Percentiles rank a stretch among this genome's conserved stretches.
phyloP scores from a whole-genome alignment of 2,329 filamentous ascomycete genomes.

The Trichophyton schoenleinii region DNA sequence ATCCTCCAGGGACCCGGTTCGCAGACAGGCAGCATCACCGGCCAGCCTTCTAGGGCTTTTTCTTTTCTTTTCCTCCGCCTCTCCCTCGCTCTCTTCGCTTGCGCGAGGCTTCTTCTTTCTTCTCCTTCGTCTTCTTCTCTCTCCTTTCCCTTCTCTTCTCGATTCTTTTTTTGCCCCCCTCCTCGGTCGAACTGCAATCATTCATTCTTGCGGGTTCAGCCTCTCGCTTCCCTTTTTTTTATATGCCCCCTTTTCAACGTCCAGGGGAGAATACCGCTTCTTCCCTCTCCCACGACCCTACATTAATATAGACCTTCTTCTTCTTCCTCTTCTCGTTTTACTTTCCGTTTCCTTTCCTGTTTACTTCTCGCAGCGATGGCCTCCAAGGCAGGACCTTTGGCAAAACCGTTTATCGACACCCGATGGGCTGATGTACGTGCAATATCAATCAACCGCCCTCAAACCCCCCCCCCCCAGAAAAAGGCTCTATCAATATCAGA shows the following conservation, averaged over 20 bases:
- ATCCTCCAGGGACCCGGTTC: background rate
- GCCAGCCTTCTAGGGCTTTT: background rate
- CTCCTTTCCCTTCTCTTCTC: background rate
- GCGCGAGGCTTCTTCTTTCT: background rate
- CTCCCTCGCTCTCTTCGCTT: background rate
- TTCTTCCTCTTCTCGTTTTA: background rate
- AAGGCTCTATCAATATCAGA: too few species aligned
- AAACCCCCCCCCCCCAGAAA: background rate
- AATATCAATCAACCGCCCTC: background rate
- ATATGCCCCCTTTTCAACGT: background rate
- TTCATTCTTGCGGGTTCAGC: background rate
- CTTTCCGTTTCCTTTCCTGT: background rate
- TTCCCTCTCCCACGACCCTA: background rate
- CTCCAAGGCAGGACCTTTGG: background rate
- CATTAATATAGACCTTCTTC: too few species aligned
- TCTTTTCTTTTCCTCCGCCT: background rate
- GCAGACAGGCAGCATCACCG: too few species aligned
- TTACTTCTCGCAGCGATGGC: background rate
- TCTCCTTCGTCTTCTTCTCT: background rate
- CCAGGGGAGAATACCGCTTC: background rate
- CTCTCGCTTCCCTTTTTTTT: background rate
- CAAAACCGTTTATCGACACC: constrained; percentile 6
- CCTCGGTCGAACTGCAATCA: background rate
- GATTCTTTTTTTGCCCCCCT: background rate
- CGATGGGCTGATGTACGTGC: constrained; percentile 6